Percentiles rank a stretch among this genome's conserved stretches.
Conservation (phyloP, 208 protist species). For the Acanthamoeba culbertsoni region DNA sequence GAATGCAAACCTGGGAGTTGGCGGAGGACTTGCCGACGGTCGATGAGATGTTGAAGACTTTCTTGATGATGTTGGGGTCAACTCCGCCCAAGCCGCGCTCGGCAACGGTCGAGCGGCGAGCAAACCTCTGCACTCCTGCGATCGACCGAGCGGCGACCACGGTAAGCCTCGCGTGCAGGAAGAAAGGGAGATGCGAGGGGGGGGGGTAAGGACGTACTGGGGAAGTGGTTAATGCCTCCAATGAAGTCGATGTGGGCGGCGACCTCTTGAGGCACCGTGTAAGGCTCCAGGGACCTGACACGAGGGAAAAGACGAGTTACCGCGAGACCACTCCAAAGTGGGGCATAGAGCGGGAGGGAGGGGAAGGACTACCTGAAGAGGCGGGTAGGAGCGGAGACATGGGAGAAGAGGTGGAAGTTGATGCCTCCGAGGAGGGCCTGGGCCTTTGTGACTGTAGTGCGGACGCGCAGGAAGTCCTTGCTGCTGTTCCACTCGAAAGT, state of each 20-base stretch:
- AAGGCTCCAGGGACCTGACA: conserved; percentile 14
- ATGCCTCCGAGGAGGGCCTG: neutral
- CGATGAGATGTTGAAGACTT: neutral
- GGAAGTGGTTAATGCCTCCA: conserved; percentile 44
- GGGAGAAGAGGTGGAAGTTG: neutral
- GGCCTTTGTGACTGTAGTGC: neutral
- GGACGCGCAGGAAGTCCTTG: conserved; percentile 24
- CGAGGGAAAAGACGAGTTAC: neutral
- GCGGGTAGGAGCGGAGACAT: neutral
- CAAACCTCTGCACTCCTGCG: neutral
- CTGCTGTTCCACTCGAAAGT: neutral
- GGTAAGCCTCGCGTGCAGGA: neutral
- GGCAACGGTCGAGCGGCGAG: neutral
- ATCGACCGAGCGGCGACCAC: neutral
- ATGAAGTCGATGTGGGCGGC: conserved; percentile 42
- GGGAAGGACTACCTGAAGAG: neutral
- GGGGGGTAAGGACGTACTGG: neutral
- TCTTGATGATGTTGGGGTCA: conserved; percentile 24
- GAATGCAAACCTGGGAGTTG: conserved; percentile 5
- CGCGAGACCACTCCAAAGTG: neutral
- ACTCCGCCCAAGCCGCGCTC: neutral
- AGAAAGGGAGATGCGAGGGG: neutral
- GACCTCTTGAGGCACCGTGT: neutral
- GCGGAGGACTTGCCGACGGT: neutral
- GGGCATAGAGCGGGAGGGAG: neutral